Evolutionary conservation across 257 asterid genomes (phyloP).

Genomic region (Fraxinus cuspidata): DNA sequence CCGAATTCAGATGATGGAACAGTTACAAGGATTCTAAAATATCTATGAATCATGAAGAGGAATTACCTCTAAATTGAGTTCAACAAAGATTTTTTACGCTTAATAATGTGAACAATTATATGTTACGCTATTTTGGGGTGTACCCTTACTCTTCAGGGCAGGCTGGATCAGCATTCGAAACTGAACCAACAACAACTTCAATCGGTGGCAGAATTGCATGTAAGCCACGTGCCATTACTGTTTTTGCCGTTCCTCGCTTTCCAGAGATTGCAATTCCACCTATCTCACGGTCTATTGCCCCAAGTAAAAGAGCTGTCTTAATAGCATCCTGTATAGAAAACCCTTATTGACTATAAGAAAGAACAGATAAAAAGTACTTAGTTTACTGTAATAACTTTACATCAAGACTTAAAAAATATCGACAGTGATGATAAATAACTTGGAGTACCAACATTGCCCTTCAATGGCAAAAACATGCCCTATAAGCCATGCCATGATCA

Average conservation of each 20-base stretch:
- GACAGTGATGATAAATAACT: not conserved
- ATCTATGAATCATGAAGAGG: not conserved
- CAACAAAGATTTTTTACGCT: not conserved
- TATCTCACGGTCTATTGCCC: conserved; percentile 91
- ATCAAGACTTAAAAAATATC: not conserved
- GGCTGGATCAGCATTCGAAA: conserved; percentile 80
- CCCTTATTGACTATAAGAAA: not conserved
- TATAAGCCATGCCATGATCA: not conserved
- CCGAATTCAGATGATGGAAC: not conserved
- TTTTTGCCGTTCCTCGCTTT: conserved; percentile 96
- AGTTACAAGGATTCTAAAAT: not conserved
- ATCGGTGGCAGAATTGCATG: conserved; percentile 97
- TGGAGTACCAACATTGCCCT: not conserved
- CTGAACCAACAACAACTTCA: conserved; percentile 81
- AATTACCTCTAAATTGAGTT: not conserved
- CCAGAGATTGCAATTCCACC: conserved; percentile 99
- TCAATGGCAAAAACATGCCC: not conserved
- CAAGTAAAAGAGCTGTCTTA: conserved; percentile 95
- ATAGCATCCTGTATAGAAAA: conserved; percentile 77
- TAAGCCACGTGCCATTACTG: conserved; percentile 98
- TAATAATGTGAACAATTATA: not conserved
- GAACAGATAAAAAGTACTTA: not conserved
- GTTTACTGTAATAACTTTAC: not conserved
- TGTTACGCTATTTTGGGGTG: conserved; percentile 3
- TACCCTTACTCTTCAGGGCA: conserved; percentile 78